Evolutionary conservation across 192 early-diverging fungal species (phyloP).

Genomic region (Phycomyces blakesleeanus): DNA sequence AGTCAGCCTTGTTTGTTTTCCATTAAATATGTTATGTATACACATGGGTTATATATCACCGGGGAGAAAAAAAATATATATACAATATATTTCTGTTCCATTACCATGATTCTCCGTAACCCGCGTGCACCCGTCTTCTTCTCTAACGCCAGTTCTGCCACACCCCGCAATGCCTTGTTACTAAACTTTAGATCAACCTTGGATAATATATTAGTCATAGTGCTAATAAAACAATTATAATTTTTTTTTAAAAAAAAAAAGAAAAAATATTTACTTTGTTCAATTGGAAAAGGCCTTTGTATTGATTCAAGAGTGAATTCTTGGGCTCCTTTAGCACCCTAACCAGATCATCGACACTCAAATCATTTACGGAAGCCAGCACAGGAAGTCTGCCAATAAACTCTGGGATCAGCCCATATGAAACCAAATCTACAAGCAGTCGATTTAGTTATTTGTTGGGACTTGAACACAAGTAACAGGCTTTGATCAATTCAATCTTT

Average conservation of each 20-base stretch:
- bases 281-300: constrained; percentile 67
- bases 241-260: not conserved
- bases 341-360: constrained; percentile 64
- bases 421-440: constrained; percentile 70
- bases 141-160: constrained; percentile 71
- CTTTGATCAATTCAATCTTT: no score
- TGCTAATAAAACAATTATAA: no score
- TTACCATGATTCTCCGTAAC: constrained; percentile 77
- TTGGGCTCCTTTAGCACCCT: constrained; percentile 77
- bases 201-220: no score
- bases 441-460: no score
- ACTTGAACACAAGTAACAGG: no score
- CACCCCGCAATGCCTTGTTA: constrained; percentile 55
- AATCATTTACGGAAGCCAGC: constrained; percentile 67
- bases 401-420: constrained; percentile 86
- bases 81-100: no score
- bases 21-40: no score
- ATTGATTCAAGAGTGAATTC: constrained; percentile 80
- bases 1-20: no score
- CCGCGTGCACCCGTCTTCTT: constrained; percentile 88
- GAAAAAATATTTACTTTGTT: constrained; percentile 40
- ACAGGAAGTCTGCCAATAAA: constrained; percentile 87
- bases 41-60: no score
- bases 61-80: no score
- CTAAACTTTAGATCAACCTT: constrained; percentile 68